These are phyloP conservation scores for Didymella keratinophila DNA, from an alignment of 2,329 filamentous ascomycete species.

Conservation along the genomic window DNA sequence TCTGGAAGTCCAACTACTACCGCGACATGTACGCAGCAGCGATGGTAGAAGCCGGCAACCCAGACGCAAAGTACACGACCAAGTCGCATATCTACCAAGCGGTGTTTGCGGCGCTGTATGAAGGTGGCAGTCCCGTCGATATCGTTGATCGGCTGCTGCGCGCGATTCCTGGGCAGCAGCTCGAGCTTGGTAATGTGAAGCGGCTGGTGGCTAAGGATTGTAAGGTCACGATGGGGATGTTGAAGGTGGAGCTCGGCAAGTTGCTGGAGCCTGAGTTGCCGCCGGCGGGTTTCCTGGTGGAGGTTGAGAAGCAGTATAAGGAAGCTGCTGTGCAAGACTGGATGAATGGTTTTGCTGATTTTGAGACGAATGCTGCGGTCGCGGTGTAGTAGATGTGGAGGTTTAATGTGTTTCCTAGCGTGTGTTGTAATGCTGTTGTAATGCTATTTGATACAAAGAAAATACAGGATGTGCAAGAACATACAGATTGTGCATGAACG, in stretches of 20 bases:
- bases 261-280: conserved; percentile 7
- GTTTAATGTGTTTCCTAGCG: too few species aligned
- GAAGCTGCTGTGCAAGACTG: not conserved
- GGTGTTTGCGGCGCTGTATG: conserved; percentile 8
- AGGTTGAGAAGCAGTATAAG: not conserved
- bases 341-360: not conserved
- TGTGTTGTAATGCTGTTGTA: not conserved
- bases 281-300: not conserved
- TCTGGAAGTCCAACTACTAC: conserved; percentile 3
- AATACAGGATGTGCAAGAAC: too few species aligned
- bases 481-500: too few species aligned
- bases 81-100: conserved; percentile 21
- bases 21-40: conserved; percentile 21
- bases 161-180: not conserved
- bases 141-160: not conserved
- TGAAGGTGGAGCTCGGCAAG: conserved; percentile 1
- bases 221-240: conserved; percentile 1
- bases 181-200: not conserved
- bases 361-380: too few species aligned
- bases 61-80: conserved; percentile 15
- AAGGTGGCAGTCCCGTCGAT: conserved; percentile 4
- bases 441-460: too few species aligned
- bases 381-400: too few species aligned
- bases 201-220: not conserved
- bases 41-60: conserved; percentile 16